A percentile compares a stretch with the other conserved stretches of the same genome.
Evolutionary conservation across 2,329 filamentous ascomycete genomes (phyloP).

Genomic region (Elsinoe perseae): DNA sequence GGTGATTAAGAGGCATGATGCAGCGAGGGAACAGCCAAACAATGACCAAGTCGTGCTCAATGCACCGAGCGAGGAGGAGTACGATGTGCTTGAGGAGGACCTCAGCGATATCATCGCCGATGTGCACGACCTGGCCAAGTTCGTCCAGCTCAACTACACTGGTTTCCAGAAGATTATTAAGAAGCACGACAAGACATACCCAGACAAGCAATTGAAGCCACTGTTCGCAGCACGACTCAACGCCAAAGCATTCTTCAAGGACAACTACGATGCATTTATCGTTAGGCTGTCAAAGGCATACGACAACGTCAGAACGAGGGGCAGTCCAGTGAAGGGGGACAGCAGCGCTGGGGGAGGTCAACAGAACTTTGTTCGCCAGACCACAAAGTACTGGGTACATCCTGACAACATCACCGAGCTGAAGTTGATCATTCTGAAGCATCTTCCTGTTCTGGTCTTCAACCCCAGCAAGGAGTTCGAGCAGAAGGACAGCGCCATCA

Average conservation of each 20-base stretch:
- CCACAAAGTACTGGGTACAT: constrained; percentile 99
- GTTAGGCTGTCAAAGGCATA: constrained; percentile 92
- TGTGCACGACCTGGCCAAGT: constrained; percentile 95
- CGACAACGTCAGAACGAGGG: constrained; percentile 85
- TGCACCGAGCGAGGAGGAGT: constrained; percentile 76
- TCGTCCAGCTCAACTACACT: constrained; percentile 96
- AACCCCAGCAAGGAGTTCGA: constrained; percentile 97
- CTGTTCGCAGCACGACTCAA: constrained; percentile 94
- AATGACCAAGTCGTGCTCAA: constrained; percentile 31
- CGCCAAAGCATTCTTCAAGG: constrained; percentile 96
- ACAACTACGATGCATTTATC: constrained; percentile 95
- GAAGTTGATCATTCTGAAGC: constrained; percentile 96
- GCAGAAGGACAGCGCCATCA: constrained; percentile 82
- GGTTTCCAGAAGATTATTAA: constrained; percentile 99
- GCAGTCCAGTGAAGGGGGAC: constrained; percentile 87
- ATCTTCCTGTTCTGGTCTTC: constrained; percentile 93
- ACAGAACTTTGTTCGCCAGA: constrained; percentile 92
- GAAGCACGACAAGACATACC: constrained; percentile 60
- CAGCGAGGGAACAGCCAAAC: constrained; percentile 27
- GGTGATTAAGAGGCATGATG: constrained; percentile 63
- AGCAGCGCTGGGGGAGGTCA: constrained; percentile 83
- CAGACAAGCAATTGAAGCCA: constrained; percentile 83
- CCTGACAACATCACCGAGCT: constrained; percentile 96
- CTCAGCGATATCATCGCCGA: constrained; percentile 97
- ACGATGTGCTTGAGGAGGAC: constrained; percentile 86